Evolutionary conservation across 2,329 filamentous ascomycete genomes (phyloP), one percentile per base, ranked within the genome.

Genomic region (Fusarium ramigenum): DNA sequence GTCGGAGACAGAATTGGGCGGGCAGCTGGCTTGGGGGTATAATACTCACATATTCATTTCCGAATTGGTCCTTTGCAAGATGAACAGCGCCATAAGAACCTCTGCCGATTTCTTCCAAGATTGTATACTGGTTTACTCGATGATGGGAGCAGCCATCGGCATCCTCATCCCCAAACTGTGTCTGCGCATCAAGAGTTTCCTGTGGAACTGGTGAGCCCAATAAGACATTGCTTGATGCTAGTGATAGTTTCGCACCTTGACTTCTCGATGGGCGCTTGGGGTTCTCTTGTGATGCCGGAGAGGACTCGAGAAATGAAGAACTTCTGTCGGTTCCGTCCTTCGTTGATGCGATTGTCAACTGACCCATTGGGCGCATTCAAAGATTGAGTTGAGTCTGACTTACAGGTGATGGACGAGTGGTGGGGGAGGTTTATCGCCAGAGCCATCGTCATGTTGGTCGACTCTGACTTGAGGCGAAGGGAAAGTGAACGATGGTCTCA

Each of bases 81-180:
- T 98, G 95, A 19, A 99, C 96, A 16, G 95, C 93, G 12, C 96
- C 96, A 81, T 97, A 99, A 0, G 96, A 98, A 23, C 96, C 96
- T 73, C 95, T 89, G n/a, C 96, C 96, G 77, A 99, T 98, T 85
- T 98, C 96, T 81, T 97, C 93, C 81, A 93, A 92, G 79, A 99
- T 96, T 65, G 93, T 87, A 82, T 98, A 99, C 83, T 98, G 96
- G 81, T 98, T 98, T 84, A 98, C 96, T 65, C 91, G 90, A 79
- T 97, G 94, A 79, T 97, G 91, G 6, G 93, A 91, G 57, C 87
- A 89, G 32, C 95, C 95, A 79, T 97, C 94, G 75, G 92, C 87
- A 76, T 96, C 92, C 80, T 95, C 95, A 78, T 92, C 96, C 69
- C 90, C 92, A 82, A 97, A 97, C 80, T 96, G 91, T 36, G 94